Evolutionary conservation across 2,329 filamentous ascomycete species (phyloP).

Genomic region (Fusarium euwallaceae): DNA sequence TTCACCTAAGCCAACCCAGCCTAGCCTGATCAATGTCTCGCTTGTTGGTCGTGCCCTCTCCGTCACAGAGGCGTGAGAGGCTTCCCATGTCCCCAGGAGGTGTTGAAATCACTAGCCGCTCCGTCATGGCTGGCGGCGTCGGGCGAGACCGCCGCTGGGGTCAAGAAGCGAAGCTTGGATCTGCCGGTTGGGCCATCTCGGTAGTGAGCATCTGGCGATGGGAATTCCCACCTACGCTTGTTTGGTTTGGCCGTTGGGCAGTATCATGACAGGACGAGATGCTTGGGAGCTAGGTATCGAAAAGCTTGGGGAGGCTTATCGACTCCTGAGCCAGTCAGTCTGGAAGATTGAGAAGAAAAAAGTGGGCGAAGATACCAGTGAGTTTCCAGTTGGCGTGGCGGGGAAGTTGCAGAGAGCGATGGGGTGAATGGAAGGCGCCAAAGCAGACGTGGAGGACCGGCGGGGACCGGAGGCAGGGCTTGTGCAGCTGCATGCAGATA

Average conservation of each 20-base stretch:
- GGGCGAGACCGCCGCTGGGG: constrained; percentile 23
- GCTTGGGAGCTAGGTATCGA: constrained; percentile 22
- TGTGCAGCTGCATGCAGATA: constrained; percentile 42
- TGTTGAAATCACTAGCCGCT: constrained; percentile 33
- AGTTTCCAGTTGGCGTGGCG: constrained; percentile 24
- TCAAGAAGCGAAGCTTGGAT: constrained; percentile 4
- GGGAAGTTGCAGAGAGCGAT: constrained; percentile 31
- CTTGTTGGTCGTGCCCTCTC: constrained; percentile 30
- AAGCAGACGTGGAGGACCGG: constrained; percentile 34
- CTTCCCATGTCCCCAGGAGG: constrained; percentile 9
- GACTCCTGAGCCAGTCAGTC: constrained; percentile 11
- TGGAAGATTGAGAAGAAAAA: constrained; percentile 15
- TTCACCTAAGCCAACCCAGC: constrained; percentile 7
- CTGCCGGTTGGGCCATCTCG: constrained; percentile 15
- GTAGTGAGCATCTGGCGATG: constrained; percentile 14
- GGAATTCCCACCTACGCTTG: constrained; percentile 1
- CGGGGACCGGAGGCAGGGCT: constrained; percentile 44
- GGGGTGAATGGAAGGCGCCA: constrained; percentile 22
- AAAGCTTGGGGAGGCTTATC: constrained; percentile 13
- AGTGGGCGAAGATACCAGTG: constrained; percentile 20
- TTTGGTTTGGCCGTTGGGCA: constrained; percentile 21
- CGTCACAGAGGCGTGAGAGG: constrained; percentile 16
- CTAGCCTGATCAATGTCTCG: constrained; percentile 34
- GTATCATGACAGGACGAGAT: constrained; percentile 29
- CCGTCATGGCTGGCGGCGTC: constrained; percentile 27